Percentiles rank a stretch among this genome's conserved stretches.
Evolutionary conservation across 768 basidiomycete species (phyloP).

Genomic region (Russula sp.): DNA sequence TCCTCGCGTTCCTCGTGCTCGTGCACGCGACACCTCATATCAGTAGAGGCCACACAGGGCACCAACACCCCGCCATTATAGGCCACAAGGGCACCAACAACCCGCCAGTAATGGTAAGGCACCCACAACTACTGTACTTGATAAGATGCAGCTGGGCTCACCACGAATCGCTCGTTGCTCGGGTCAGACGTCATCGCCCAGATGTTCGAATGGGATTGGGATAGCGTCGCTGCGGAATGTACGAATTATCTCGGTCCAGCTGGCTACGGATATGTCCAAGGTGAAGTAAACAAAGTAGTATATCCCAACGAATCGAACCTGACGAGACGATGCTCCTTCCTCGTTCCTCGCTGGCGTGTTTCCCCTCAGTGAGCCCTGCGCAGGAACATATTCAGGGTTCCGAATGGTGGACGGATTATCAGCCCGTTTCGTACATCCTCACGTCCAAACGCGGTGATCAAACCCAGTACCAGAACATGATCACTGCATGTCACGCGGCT

Average conservation of each 20-base stretch:
- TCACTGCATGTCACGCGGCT: conserved; percentile 40
- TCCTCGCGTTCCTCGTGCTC: conserved; percentile 4
- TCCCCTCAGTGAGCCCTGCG: conserved; percentile 45
- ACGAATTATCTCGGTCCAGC: conserved; percentile 62
- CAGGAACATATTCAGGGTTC: conserved; percentile 56
- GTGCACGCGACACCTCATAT: not conserved
- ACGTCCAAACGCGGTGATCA: conserved; percentile 65
- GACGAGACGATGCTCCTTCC: no score
- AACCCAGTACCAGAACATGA: conserved; percentile 46
- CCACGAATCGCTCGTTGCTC: not conserved
- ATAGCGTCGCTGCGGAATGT: conserved; percentile 60
- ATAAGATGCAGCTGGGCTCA: not conserved
- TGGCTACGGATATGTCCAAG: conserved; percentile 64
- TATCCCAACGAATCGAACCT: no score
- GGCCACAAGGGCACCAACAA: no score
- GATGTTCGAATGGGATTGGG: conserved; percentile 65
- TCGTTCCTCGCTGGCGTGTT: not conserved
- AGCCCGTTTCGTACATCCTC: conserved; percentile 61
- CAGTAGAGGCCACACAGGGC: no score
- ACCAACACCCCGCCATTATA: no score
- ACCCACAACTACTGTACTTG: not conserved
- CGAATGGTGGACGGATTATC: conserved; percentile 78
- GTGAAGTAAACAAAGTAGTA: conserved; percentile 33
- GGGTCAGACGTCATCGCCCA: conserved; percentile 53
- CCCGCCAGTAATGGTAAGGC: conserved; percentile 9